A percentile compares a stretch with the other conserved stretches of the same genome.
Conservation (phyloP, 305 asterid species). For the Fraxinus xanthoxyloides region DNA sequence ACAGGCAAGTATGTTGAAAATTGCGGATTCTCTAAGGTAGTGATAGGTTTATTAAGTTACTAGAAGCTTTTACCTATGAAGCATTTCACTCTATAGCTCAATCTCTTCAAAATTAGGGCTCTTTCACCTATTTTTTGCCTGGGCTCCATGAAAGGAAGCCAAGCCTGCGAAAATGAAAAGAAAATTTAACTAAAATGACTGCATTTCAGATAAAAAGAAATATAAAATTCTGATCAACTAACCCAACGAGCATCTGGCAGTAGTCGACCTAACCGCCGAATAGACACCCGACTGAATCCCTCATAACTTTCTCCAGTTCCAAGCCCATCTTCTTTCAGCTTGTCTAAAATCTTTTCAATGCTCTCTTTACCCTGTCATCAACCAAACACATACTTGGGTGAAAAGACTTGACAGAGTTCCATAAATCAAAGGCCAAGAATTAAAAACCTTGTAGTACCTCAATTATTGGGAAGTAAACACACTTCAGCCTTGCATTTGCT, state of each 20-base stretch:
- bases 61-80: slow-evolving; percentile 54
- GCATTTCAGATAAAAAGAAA: slow-evolving; percentile 15
- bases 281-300: slow-evolving; percentile 60
- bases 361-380: slow-evolving; percentile 65
- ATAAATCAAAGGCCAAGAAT: slow-evolving; percentile 12
- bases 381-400: slow-evolving; percentile 22
- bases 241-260: slow-evolving; percentile 93
- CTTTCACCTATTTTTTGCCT: slow-evolving; percentile 43
- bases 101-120: slow-evolving; percentile 46
- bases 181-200: not conserved
- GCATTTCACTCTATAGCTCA: slow-evolving; percentile 68
- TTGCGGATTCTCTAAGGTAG: not conserved
- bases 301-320: slow-evolving; percentile 50
- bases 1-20: not conserved
- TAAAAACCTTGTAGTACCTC: slow-evolving; percentile 35
- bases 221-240: slow-evolving; percentile 23
- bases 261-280: slow-evolving; percentile 79
- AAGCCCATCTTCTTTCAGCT: slow-evolving; percentile 41
- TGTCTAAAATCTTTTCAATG: slow-evolving; percentile 44
- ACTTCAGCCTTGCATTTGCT: slow-evolving; percentile 78
- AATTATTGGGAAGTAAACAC: slow-evolving; percentile 64
- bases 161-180: slow-evolving; percentile 38
- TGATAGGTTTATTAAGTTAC: not conserved
- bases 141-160: slow-evolving; percentile 90
- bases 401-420: not conserved